These are phyloP conservation scores for Scolecobasidium constrictum DNA, from an alignment of 2,329 filamentous ascomycete genomes.

Conservation along the genomic window DNA sequence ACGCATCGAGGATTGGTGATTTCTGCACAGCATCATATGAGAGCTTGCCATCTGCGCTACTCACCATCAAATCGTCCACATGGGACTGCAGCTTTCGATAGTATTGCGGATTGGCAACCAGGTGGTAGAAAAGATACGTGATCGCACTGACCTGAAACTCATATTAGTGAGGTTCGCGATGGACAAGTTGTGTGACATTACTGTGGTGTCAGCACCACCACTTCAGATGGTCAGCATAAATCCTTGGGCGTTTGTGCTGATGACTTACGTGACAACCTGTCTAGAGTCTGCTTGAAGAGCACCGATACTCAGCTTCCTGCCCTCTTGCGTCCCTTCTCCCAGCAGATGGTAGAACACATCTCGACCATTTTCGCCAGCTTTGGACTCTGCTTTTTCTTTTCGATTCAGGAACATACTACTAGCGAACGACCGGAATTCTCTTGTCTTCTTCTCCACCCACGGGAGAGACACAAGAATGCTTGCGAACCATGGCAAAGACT, in stretches of 20 bases:
- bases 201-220: slow-evolving; percentile 4
- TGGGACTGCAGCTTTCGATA: neutral
- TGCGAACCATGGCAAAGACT: slow-evolving; percentile 2
- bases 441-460: slow-evolving; percentile 1
- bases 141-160: too few species aligned
- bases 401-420: slow-evolving; percentile 1
- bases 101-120: neutral
- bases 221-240: too few species aligned
- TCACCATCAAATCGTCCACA: neutral
- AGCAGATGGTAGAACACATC: slow-evolving; percentile 5
- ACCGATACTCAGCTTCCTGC: neutral
- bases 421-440: neutral
- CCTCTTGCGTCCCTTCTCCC: neutral
- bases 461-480: neutral
- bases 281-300: slow-evolving; percentile 5
- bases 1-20: slow-evolving; percentile 1
- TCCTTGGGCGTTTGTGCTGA: too few species aligned
- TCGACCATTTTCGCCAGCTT: neutral
- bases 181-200: too few species aligned
- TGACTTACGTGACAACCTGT: slow-evolving; percentile 4
- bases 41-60: neutral
- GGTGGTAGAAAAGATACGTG: slow-evolving; percentile 1
- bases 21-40: neutral
- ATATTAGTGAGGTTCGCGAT: too few species aligned
- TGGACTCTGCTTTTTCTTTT: neutral